Base-by-base conservation (phyloP, 495 filamentous ascomycete genomes). In the Recurvomyces mirabilis region DNA sequence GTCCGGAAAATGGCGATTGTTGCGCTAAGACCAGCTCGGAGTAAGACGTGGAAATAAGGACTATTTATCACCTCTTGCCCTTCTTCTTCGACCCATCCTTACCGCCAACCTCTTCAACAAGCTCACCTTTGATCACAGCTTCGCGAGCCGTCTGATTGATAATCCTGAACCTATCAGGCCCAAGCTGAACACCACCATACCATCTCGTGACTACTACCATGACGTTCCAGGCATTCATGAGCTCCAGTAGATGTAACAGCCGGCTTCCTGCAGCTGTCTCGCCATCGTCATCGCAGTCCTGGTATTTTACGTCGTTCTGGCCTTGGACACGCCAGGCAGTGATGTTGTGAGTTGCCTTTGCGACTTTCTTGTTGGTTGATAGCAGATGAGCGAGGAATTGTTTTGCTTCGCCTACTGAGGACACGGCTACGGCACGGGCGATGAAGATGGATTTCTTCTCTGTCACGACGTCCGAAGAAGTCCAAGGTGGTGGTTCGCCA, bases 261-360 rank as follows among this genome's bases (percentile, higher is more conserved):
- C 91, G 73, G 0, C 81, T 77, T 1, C 91, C 91, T 4, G 91
- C 91, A 18, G 91, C 91, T n/a, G 81, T 84, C 68, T 98, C 91
- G 10, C 91, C 91, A 58, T 98, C 91, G 59, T 96, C 91, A 53
- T 98, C 81, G 57, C 81, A 93, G 63, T 98, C 91, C 60, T 95
- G 85, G 45, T 77, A 82, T 26, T 69, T 70, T 15, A 79, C 73
- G 21, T 43, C 53, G 15, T 41, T 36, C 0, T 63, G 58, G n/a
- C 66, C 68, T 28, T 65, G 65, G 17, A 82, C 79, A 5, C 78
- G 69, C 70, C 75, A 81, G 23, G 79, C 79, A 20, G 68, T 72
- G 50, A 95, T 94, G 60, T 95, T 96, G 62, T 98, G 91, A 45
- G 88, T 89, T 9, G 91, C 91, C 30, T 73, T 74, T 9, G 84